Evolutionary conservation across 2,329 filamentous ascomycete species (phyloP), one percentile per base, ranked within the genome.

Genomic region (Rhytidhysteron rufulum): DNA sequence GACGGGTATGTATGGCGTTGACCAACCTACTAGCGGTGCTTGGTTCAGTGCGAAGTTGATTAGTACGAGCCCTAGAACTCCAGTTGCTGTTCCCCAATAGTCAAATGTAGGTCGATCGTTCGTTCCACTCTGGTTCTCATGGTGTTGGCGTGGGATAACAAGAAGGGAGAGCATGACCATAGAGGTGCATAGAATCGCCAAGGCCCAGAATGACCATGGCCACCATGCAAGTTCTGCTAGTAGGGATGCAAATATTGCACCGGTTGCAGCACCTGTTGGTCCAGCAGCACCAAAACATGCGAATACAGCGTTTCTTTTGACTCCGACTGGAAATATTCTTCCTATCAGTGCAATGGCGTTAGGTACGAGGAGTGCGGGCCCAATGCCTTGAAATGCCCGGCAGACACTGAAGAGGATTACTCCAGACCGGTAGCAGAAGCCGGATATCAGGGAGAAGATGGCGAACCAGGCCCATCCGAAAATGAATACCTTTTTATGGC

Each of bases 271-370:
- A 2, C 73, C 72, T 24, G 60, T 59, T 0, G 74, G 73, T 3
- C 72, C 73, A 24, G 58, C 62, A 1, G 70, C 71, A 5, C 70
- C 73, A 41, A 75, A 77, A 27, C 69, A 50, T 0, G 68, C 58
- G 47, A 86, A 82, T 2, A 76, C 72, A 57, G 83, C 74, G 39
- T 78, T 74, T 55, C 82, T 82, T 42, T 74, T 68, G 36, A 63
- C 67, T 1, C 80, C 79, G 0, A 76, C 74, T 0, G 70, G 65
- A 44, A 82, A 83, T 0, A 73, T 70, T 0, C 67, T 65, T 3
- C 79, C 80, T 1, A 85, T 63, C 16, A 86, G 69, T 5, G 81
- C 81, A 17, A 85, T 63, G 0, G 72, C 79, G 43, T 83, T 86
- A 1, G 83, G 82, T 17, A 85, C 66, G 7, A 74, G 68, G 21